phyloP scores from a whole-genome alignment of 257 asterid species.

The Solanum ossicruentum region DNA sequence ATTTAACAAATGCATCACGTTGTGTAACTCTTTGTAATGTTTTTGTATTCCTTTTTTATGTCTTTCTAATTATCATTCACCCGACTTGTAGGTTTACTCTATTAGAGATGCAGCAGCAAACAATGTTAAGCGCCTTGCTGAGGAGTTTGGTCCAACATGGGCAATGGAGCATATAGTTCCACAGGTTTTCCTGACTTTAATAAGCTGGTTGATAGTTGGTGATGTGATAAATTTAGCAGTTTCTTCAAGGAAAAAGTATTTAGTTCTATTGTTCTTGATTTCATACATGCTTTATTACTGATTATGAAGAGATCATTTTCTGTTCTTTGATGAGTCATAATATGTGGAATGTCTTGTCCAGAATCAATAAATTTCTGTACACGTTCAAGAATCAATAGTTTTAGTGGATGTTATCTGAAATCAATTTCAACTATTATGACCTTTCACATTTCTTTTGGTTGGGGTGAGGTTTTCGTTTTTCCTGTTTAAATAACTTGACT shows the following conservation, averaged over 20 bases:
- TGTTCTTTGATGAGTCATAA: background rate
- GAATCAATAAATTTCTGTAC: background rate
- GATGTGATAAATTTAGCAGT: background rate
- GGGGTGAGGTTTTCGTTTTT: background rate
- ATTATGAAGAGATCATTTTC: background rate
- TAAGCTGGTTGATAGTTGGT: background rate
- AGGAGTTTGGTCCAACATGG: constrained; percentile 91
- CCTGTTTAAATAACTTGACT: background rate
- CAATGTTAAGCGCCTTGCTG: constrained; percentile 73
- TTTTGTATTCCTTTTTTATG: background rate
- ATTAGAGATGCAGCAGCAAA: constrained; percentile 84
- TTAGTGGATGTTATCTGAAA: background rate
- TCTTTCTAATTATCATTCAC: background rate
- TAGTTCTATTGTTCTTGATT: background rate
- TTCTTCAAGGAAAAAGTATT: background rate
- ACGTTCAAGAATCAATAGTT: background rate
- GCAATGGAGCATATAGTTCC: constrained; percentile 91
- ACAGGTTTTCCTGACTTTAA: constrained; percentile 33
- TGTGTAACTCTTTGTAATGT: background rate
- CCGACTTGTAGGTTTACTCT: constrained; percentile 46
- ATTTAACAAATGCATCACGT: background rate
- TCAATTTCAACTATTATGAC: background rate
- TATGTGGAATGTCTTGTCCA: background rate
- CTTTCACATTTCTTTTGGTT: background rate
- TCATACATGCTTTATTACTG: background rate